Percentiles rank a stretch among this genome's conserved stretches.
Evolutionary conservation across 2,329 filamentous ascomycete genomes (phyloP).

Genomic region (Chrysoporthe deuterocubensis): DNA sequence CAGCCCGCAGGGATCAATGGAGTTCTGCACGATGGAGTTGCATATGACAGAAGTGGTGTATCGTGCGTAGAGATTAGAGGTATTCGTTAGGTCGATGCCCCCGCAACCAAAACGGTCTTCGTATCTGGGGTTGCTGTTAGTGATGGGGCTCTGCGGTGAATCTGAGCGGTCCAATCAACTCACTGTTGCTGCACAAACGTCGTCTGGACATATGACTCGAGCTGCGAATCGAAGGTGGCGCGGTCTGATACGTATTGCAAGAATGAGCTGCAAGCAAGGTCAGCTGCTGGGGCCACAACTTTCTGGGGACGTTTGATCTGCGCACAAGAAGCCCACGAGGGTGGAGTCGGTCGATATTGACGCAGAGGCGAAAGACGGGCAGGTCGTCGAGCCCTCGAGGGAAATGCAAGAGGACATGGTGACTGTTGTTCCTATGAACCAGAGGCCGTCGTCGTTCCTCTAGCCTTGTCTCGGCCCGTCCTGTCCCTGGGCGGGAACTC

Average conservation of each 20-base stretch:
- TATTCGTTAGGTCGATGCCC: conserved; percentile 75
- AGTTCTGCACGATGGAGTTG: conserved; percentile 93
- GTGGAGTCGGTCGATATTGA: conserved; percentile 62
- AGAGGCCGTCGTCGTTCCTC: conserved; percentile 13
- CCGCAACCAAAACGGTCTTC: conserved; percentile 79
- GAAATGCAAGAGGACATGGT: conserved; percentile 51
- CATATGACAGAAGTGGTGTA: conserved; percentile 93
- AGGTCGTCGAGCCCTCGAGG: conserved; percentile 62
- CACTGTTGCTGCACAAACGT: conserved; percentile 81
- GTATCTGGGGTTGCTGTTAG: conserved; percentile 63
- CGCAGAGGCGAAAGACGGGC: conserved; percentile 64
- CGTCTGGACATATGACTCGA: conserved; percentile 74
- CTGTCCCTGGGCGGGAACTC: conserved; percentile 9
- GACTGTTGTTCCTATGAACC: conserved; percentile 38
- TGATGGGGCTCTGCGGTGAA: conserved; percentile 11
- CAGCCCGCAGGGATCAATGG: conserved; percentile 70
- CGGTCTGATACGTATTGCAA: conserved; percentile 78
- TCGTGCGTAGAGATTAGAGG: conserved; percentile 83
- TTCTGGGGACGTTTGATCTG: conserved; percentile 21
- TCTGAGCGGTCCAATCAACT: conserved; percentile 36
- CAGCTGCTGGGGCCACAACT: background rate
- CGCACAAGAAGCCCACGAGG: conserved; percentile 62
- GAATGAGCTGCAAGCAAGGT: conserved; percentile 72
- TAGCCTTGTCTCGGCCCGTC: conserved; percentile 18
- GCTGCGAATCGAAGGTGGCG: conserved; percentile 74